These are phyloP conservation scores for Nepenthes gracilis DNA, from an alignment of 148 eudicot genomes.

Conservation along the genomic window DNA sequence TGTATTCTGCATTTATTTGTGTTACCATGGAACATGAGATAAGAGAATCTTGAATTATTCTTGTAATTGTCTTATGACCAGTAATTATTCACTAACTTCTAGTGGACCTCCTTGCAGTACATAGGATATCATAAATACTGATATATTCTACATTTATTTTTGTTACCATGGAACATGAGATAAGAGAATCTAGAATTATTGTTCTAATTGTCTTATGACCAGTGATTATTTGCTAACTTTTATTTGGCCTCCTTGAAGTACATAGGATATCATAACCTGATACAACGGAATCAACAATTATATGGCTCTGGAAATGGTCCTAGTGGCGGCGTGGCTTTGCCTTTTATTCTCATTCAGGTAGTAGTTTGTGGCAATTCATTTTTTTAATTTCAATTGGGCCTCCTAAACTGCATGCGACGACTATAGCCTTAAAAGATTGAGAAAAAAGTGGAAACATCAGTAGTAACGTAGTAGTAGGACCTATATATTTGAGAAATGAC, in stretches of 20 bases:
- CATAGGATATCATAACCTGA: constrained; percentile 68
- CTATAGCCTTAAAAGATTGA: too few relatives aligned
- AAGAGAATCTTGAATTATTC: too few relatives aligned
- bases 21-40: not conserved
- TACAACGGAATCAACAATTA: constrained; percentile 65
- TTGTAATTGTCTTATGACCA: not conserved
- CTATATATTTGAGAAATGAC: too few relatives aligned
- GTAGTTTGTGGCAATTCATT: not conserved
- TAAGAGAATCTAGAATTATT: too few relatives aligned
- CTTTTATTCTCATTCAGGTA: constrained; percentile 91
- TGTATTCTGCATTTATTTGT: not conserved
- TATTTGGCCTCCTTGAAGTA: constrained; percentile 23
- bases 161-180: not conserved
- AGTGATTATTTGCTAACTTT: constrained; percentile 4
- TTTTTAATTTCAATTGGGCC: too few relatives aligned
- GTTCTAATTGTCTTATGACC: too few relatives aligned
- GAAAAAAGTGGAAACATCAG: too few relatives aligned
- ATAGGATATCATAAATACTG: constrained; percentile 56
- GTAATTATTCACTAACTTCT: constrained; percentile 1
- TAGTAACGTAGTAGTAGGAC: too few relatives aligned
- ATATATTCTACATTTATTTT: not conserved
- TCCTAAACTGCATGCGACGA: too few relatives aligned
- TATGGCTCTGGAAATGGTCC: constrained; percentile 77
- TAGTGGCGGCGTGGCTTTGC: constrained; percentile 87
- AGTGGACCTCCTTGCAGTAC: constrained; percentile 23